Evolutionary conservation across 1,284 basidiomycete species (phyloP), one percentile per base, ranked within the genome.

Genomic region (Psilocybe mexicana): DNA sequence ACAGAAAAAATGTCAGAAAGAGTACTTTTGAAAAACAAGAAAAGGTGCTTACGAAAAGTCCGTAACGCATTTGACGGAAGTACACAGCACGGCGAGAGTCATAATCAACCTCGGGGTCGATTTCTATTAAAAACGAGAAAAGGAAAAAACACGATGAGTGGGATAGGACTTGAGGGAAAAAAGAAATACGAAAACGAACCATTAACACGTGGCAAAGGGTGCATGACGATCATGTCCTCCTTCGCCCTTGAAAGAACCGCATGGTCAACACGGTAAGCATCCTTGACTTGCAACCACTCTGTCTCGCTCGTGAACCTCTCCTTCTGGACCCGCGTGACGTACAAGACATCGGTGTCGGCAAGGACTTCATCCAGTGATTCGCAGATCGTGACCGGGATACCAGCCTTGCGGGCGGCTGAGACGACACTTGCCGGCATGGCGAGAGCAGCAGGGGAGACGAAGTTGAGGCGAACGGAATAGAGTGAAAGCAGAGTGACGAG

Each of bases 21-120:
- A 44, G 11, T 45, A 35, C 6, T 3, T 30, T 24, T 47, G n/a
- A 38, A 30, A 10, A 12, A 28, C 25, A 10, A 14, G 50, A 54
- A 40, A 0, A 51, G 25, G 36, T 2, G 85, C 93, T 74, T 68
- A 96, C 93, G 73, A 96, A 98, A 64, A 98, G 88, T 53, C 96
- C 97, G 74, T 96, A 97, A 62, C 95, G 90, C 95, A 98, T 98
- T 73, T 98, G 96, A 50, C 97, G 87, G 89, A 98, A 98, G 79
- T 98, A 99, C 33, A 95, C 96, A 0, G 96, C 96, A 11, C 96
- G 84, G 47, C 92, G 86, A 11, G 87, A 91, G 74, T 99, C 96
- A 68, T 97, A 98, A 76, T 99, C 97, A 54, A 99, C 95, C 72
- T 98, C 96, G 5, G 95, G 93, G 71, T 97, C 95, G 67, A 99